Evolutionary conservation across 2,329 filamentous ascomycete genomes (phyloP), one percentile per base, ranked within the genome.

Genomic region (Clonostachys rhizophaga): DNA sequence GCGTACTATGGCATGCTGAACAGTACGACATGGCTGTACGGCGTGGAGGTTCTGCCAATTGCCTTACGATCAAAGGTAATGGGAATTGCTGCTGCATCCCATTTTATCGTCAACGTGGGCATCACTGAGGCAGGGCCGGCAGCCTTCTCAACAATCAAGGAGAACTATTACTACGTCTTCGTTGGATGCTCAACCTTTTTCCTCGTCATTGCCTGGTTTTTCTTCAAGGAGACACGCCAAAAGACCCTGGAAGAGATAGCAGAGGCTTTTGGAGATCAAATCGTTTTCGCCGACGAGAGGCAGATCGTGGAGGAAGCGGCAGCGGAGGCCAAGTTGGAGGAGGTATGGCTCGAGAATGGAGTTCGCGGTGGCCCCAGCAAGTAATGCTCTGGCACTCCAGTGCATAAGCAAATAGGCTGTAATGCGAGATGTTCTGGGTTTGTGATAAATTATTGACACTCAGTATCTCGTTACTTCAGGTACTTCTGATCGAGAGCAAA

Each of bases 121-220:
- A 67, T 77, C 53, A 78, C 75, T 45, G 72, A 78, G 57, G 75
- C 74, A 7, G 77, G 76, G 0, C 77, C 77, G 1, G 77, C 67
- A 45, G 77, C 78, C 1, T 80, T 81, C 53, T 73, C 74, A 13
- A 78, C 69, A 40, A 81, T 82, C 46, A 57, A 67, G n/a, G 71
- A 81, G 53, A 81, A 80, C 52, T 82, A 81, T 57, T 81, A 81
- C 57, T 81, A 81, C 50, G 77, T 81, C 16, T 81, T 81, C 50
- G 75, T 80, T 3, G 71, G 54, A 6, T 81, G 76, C 53, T 72
- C 72, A 3, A 24, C 62, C 1, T 71, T 79, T 60, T 81, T 79
- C 60, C 55, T 79, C 1, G 50, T 55, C 1, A 49, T 65, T 6
- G 67, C 64, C 47, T 56, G 47, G 13, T 54, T 66, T 44, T 67